Base-by-base conservation (phyloP, 2,329 filamentous ascomycete species). In the Magnaporthiopsis rhizophila region DNA sequence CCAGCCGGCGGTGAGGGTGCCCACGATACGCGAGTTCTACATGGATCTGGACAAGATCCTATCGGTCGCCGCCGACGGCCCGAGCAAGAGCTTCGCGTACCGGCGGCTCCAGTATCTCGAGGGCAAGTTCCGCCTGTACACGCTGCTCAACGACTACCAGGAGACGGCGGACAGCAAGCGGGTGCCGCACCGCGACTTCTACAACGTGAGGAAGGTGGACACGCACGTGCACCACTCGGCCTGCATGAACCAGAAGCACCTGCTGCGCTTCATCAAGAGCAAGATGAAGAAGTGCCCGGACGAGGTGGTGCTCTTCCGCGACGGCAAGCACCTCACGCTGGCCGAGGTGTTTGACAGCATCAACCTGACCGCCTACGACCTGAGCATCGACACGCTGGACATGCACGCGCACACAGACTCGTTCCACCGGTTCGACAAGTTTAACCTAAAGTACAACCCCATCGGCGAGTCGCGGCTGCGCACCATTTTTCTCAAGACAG, bases 371-470 rank as follows among this genome's bases (percentile, higher is more conserved):
- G 95, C 95, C 0, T 99, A 99, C 75, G 95, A 99, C 74, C 81
- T 99, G 64, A 97, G 93, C 76, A 99, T 99, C 68, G 95, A 99
- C 76, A 99, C 95, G 0, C 83, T 99, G 45, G 95, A 99, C 78
- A 99, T 99, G 95, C 95, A 99, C 80, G 94, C 95, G 30, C 95
- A 99, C 73, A 97, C 92, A 13, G 95, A 99, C 76, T 96, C 92
- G 0, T 99, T 99, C 79, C 95, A 99, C 77, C 91, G 95, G 4
- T 99, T 99, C 74, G 95, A 99, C 81, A 99, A 99, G 76, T 99
- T 99, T 83, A 99, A 99, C 74, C 81, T 99, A 65, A 99, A 99
- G 75, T 99, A 99, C 74, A 99, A 99, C 70, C 95, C 95, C 0
- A 88, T 99, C 66, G 95, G 95, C 62, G 95, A 99, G 77, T 98